phyloP scores from a whole-genome alignment of 176 grass and related monocot genomes.

The Juncus inflexus region DNA sequence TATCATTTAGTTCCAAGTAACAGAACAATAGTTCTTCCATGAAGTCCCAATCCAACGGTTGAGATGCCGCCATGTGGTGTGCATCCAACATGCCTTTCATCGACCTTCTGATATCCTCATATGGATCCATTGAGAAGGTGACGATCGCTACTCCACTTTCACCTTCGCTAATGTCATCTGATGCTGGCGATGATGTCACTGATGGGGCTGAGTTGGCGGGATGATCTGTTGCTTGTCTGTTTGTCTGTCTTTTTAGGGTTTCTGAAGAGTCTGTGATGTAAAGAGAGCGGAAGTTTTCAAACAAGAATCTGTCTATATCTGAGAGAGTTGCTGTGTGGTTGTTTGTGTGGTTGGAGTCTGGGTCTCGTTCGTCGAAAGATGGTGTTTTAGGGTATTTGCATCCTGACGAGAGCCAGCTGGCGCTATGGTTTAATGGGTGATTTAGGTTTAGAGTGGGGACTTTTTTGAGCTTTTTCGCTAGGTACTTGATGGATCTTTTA shows the following conservation, averaged over 20 bases:
- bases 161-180: not conserved
- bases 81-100: constrained; percentile 56
- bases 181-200: not conserved
- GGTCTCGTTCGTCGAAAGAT: constrained; percentile 30
- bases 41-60: constrained; percentile 82
- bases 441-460: constrained; percentile 44
- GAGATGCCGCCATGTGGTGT: constrained; percentile 24
- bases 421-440: constrained; percentile 31
- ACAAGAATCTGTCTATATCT: constrained; percentile 69
- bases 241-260: constrained; percentile 3
- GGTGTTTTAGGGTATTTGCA: constrained; percentile 60
- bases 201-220: not conserved
- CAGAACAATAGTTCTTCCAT: constrained; percentile 68
- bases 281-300: constrained; percentile 73
- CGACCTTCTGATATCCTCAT: constrained; percentile 55
- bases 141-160: constrained; percentile 27
- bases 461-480: constrained; percentile 59
- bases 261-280: constrained; percentile 29
- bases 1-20: constrained; percentile 81
- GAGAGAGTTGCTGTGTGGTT: constrained; percentile 60
- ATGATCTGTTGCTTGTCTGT: not conserved
- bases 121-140: constrained; percentile 61
- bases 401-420: constrained; percentile 43
- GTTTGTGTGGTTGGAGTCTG: not conserved
- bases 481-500: constrained; percentile 50